Conservation (phyloP, 257 asterid genomes). For the Solanum habrochaites region DNA sequence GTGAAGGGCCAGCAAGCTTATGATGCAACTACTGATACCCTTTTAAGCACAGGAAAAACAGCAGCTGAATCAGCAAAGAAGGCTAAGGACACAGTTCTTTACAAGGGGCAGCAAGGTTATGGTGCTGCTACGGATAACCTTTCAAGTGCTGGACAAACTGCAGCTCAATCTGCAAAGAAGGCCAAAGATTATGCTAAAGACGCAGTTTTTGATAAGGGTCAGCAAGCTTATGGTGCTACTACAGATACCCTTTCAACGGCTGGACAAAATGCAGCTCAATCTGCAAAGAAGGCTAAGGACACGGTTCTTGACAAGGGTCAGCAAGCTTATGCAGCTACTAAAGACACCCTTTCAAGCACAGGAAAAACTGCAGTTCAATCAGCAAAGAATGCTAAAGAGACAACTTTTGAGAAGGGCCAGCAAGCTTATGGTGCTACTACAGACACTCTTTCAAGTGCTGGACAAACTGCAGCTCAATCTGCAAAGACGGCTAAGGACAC, state of each 20-base stretch:
- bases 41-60: neutral
- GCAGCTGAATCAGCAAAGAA: neutral
- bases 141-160: neutral
- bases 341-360: neutral
- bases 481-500: conserved; percentile 2
- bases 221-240: neutral
- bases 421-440: neutral
- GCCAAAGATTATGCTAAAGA: neutral
- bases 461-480: neutral
- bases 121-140: neutral
- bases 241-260: neutral
- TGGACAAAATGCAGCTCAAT: neutral
- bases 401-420: neutral
- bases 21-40: neutral
- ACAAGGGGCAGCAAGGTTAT: neutral
- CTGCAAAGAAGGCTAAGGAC: neutral
- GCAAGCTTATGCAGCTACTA: neutral
- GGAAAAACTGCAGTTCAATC: neutral
- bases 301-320: neutral
- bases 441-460: neutral
- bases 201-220: neutral
- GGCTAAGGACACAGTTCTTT: neutral
- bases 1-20: neutral
- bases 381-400: neutral
- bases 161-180: conserved; percentile 1